Evolutionary conservation across 2,329 filamentous ascomycete genomes (phyloP).

Genomic region (Albophoma yamanashiensis): DNA sequence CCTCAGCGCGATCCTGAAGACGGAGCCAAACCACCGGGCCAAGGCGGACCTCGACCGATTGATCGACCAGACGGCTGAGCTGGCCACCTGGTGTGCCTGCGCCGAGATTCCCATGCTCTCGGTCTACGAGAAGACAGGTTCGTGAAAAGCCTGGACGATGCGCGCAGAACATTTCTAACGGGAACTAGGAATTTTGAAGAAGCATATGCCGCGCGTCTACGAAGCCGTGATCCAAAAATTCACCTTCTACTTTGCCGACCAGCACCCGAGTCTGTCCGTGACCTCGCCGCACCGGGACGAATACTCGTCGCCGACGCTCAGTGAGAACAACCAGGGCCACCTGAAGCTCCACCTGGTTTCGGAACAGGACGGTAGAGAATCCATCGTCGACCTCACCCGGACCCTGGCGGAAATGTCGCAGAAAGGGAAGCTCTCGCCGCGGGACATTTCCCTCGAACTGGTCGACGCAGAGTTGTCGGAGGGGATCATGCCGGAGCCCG

Average conservation of each 20-base stretch:
- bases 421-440: constrained; percentile 66
- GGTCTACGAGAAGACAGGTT: constrained; percentile 85
- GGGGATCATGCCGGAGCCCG: constrained; percentile 77
- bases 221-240: constrained; percentile 70
- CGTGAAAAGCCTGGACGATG: constrained; percentile 15
- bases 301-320: constrained; percentile 14
- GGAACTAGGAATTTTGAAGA: constrained; percentile 70
- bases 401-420: constrained; percentile 95
- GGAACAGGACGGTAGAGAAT: constrained; percentile 80
- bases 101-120: constrained; percentile 81
- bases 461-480: constrained; percentile 80
- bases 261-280: constrained; percentile 58
- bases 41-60: constrained; percentile 70
- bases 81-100: constrained; percentile 87
- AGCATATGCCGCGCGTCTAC: constrained; percentile 77
- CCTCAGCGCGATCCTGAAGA: constrained; percentile 72
- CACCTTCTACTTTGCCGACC: constrained; percentile 73
- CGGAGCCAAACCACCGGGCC: constrained; percentile 58
- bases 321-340: constrained; percentile 24
- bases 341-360: constrained; percentile 69
- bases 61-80: constrained; percentile 82
- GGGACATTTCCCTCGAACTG: constrained; percentile 76
- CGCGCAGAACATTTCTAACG: constrained; percentile 7
- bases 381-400: constrained; percentile 88
- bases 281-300: constrained; percentile 32